Base-by-base conservation (phyloP, 192 early-diverging fungal genomes). In the Podila clonocystis region DNA sequence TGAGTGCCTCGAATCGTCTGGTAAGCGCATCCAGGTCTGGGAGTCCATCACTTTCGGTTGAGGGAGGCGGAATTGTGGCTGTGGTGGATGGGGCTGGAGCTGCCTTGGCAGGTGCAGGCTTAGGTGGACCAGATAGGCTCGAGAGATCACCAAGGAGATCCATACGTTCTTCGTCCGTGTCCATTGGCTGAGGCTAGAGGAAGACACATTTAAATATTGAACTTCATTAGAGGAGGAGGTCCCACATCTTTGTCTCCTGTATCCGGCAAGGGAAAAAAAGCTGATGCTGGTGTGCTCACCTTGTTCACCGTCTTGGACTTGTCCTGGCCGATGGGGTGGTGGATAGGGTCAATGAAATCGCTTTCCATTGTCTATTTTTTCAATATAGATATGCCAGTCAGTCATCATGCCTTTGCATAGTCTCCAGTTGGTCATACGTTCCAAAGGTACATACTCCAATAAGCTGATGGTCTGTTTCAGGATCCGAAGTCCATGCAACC, bases 11-110 rank as follows among this genome's bases (percentile, higher is more conserved):
- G 64, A 96, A 93, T 15, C 94, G 85, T 68, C 83, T 91, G 28
- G 92, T 85, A 30, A 96, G 74, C 33, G 92, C 93, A 49, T 95
- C 95, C 82, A 95, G 88, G 50, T 93, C 87, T 2, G 90, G 90
- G 15, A 87, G 61, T 9, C 83, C 85, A 60, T 88, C 84, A 58
- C 76, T 82, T 26, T 72, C 70, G 7, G 20, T 49, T 5, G 74
- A 24, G 11, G 62, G 34, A 3, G 59, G 15, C 33, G 65, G 30
- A 9, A 29, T 26, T 55, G 58, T 65, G 20, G 50, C 62, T 34
- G 67, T 64, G 33, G 65, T 77, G 5, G 69, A 20, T 36, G 65
- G 34, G 22, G 57, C n/a, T 19, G 22, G 45, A 17, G 67, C 30
- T 12, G 62, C 48, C 49, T 78, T 85, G 8, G 55, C 50, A 50